phyloP scores from a whole-genome alignment of 192 early-diverging fungal species.

The Coemansia sp. region DNA sequence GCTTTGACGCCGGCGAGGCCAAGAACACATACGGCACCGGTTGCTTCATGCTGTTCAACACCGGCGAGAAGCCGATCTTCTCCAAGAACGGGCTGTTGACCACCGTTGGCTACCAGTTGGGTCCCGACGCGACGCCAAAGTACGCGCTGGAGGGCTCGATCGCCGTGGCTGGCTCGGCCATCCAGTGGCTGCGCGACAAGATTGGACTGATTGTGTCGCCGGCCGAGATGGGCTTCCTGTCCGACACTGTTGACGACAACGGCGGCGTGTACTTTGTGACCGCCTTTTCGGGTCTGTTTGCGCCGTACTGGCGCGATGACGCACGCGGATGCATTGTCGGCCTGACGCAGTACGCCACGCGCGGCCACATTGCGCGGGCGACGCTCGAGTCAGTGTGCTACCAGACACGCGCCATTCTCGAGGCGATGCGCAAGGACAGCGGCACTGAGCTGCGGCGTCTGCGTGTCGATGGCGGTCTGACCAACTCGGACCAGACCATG shows the following conservation, averaged over 20 bases:
- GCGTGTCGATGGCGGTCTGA: slow-evolving; percentile 94
- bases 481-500: slow-evolving; percentile 88
- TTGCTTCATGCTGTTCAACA: slow-evolving; percentile 96
- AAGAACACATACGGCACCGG: slow-evolving; percentile 98
- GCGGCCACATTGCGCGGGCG: slow-evolving; percentile 82
- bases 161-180: slow-evolving; percentile 85
- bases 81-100: slow-evolving; percentile 85
- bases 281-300: slow-evolving; percentile 90
- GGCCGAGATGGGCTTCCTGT: slow-evolving; percentile 72
- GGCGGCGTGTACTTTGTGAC: slow-evolving; percentile 95
- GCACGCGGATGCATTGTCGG: slow-evolving; percentile 85
- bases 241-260: slow-evolving; percentile 66
- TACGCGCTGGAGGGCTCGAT: slow-evolving; percentile 94
- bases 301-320: slow-evolving; percentile 92
- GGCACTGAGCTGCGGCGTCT: slow-evolving; percentile 67
- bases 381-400: slow-evolving; percentile 89
- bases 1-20: slow-evolving; percentile 80
- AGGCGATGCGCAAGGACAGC: slow-evolving; percentile 85
- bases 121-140: slow-evolving; percentile 61
- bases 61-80: slow-evolving; percentile 69
- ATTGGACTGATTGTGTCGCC: slow-evolving; percentile 75
- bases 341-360: slow-evolving; percentile 84
- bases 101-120: slow-evolving; percentile 87
- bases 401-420: slow-evolving; percentile 84
- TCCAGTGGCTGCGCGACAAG: slow-evolving; percentile 90